These are phyloP conservation scores for Aspergillus cristatus DNA, from an alignment of 495 filamentous ascomycete species.

Conservation along the genomic window DNA sequence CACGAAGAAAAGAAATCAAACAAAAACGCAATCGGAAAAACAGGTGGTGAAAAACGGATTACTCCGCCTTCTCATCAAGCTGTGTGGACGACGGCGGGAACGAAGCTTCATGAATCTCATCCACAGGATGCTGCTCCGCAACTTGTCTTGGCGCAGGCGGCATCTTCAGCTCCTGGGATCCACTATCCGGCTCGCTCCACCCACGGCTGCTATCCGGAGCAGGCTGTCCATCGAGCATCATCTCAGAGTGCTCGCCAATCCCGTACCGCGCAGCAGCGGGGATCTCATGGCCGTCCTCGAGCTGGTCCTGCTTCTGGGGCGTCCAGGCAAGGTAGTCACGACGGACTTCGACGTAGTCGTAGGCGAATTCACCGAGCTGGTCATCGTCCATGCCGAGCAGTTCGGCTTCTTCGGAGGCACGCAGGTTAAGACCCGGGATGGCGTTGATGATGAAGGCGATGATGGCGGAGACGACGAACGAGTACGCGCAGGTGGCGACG, in stretches of 20 bases:
- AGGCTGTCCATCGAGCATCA: conserved; percentile 54
- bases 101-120: conserved; percentile 12
- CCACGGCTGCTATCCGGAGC: conserved; percentile 39
- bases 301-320: conserved; percentile 64
- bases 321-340: conserved; percentile 98
- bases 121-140: conserved; percentile 21
- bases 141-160: conserved; percentile 25
- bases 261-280: conserved; percentile 68
- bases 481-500: conserved; percentile 60
- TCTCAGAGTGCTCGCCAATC: conserved; percentile 66
- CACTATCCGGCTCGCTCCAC: conserved; percentile 23
- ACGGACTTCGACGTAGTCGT: conserved; percentile 98
- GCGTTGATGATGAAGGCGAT: conserved; percentile 79
- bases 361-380: conserved; percentile 96
- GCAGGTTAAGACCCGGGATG: conserved; percentile 83
- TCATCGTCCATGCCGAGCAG: conserved; percentile 98
- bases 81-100: no score
- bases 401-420: conserved; percentile 92
- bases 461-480: conserved; percentile 76
- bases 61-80: conserved; percentile 16
- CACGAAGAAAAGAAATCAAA: conserved; percentile 5
- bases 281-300: conserved; percentile 51
- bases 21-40: conserved; percentile 3
- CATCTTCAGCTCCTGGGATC: conserved; percentile 31
- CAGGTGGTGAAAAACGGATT: not conserved